Evolutionary conservation across 352 stramenopile genomes (phyloP).

Genomic region (Plasmopara muralis): DNA sequence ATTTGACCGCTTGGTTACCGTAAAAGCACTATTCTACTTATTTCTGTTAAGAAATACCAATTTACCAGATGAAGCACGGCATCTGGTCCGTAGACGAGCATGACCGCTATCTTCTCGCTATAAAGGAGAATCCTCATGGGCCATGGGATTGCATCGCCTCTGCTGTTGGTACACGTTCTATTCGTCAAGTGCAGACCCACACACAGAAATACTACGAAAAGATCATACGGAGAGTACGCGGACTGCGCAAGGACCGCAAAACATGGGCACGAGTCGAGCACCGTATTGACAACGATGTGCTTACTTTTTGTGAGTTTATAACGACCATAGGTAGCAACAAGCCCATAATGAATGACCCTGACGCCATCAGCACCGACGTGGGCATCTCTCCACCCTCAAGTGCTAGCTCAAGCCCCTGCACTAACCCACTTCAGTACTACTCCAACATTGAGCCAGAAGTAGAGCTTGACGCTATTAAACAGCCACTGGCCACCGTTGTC

Average conservation of each 20-base stretch:
- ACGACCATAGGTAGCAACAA: conserved; percentile 27
- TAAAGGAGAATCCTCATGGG: conserved; percentile 38
- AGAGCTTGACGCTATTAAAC: conserved; percentile 9
- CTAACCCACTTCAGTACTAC: conserved; percentile 15
- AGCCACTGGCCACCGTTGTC: conserved; percentile 3
- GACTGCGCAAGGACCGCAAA: conserved; percentile 53
- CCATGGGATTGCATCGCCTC: conserved; percentile 41
- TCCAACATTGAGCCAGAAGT: conserved; percentile 12
- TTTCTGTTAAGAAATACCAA: conserved; percentile 6
- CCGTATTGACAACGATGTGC: conserved; percentile 47
- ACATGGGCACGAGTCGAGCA: conserved; percentile 44
- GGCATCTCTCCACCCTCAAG: conserved; percentile 18
- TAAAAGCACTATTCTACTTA: conserved; percentile 5
- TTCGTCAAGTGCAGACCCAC: conserved; percentile 62
- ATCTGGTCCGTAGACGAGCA: conserved; percentile 58
- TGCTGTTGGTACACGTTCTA: conserved; percentile 36
- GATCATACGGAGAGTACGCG: conserved; percentile 50
- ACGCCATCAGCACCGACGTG: conserved; percentile 9
- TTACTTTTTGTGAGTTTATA: conserved; percentile 46
- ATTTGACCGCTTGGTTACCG: conserved; percentile 13
- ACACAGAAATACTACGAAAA: conserved; percentile 72
- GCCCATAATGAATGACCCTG: conserved; percentile 17
- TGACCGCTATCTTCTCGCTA: conserved; percentile 44
- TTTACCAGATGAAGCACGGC: conserved; percentile 26
- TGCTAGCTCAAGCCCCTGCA: conserved; percentile 22